Evolutionary conservation across 805 yeast species (phyloP).

Genomic region (Myxozyma melibiosi): DNA sequence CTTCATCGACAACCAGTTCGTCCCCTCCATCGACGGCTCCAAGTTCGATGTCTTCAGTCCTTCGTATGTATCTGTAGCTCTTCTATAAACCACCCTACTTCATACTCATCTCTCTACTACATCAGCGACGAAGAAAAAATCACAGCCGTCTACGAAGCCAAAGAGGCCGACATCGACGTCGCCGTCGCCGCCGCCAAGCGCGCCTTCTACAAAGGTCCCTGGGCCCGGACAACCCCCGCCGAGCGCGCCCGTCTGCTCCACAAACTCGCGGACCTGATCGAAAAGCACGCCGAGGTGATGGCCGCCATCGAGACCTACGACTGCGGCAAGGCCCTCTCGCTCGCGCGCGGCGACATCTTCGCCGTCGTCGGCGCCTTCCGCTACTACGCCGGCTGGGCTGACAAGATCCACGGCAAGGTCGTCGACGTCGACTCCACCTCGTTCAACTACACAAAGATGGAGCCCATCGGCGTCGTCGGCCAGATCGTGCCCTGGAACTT

Average conservation of each 20-base stretch:
- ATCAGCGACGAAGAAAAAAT: constrained; percentile 56
- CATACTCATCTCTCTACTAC: background rate
- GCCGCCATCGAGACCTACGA: constrained; percentile 85
- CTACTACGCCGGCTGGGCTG: constrained; percentile 90
- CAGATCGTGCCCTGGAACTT: constrained; percentile 97
- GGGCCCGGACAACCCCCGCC: constrained; percentile 72
- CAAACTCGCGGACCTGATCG: constrained; percentile 78
- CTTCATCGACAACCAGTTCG: constrained; percentile 79
- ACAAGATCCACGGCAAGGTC: constrained; percentile 75
- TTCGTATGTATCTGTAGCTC: constrained; percentile 8
- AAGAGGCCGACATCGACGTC: constrained; percentile 72
- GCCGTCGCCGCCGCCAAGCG: constrained; percentile 85
- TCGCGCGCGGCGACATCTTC: constrained; percentile 68
- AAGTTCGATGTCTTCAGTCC: constrained; percentile 58
- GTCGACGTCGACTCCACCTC: constrained; percentile 74
- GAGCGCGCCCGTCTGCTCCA: constrained; percentile 63
- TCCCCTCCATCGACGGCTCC: constrained; percentile 57
- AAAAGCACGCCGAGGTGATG: constrained; percentile 66
- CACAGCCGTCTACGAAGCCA: constrained; percentile 71
- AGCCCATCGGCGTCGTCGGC: constrained; percentile 94
- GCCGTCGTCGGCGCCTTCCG: constrained; percentile 70
- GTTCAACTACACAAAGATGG: constrained; percentile 78
- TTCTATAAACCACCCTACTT: background rate
- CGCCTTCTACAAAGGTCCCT: constrained; percentile 65
- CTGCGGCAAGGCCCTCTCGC: constrained; percentile 77